Evolutionary conservation across 768 basidiomycete genomes (phyloP), one percentile per base, ranked within the genome.

Genomic region (Trametes gibbosa): DNA sequence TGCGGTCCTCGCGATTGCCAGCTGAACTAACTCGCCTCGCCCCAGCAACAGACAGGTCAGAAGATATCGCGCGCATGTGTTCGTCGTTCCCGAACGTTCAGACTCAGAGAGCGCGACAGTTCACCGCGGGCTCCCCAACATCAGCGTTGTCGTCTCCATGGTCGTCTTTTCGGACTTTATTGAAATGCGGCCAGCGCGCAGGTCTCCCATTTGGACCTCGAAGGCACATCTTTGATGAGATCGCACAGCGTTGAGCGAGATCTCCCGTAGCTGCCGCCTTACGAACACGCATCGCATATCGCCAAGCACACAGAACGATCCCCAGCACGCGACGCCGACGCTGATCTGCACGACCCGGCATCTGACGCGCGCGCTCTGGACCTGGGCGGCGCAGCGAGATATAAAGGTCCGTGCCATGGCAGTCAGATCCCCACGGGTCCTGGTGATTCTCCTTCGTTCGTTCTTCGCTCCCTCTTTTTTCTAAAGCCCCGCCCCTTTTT

Each of bases 371-470:
- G 46, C 27, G 21, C 16, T 7, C 19, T 35, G 39, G 10, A 32
- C 42, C 19, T 37, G n/a, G n/a, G n/a, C 14, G 25, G 58, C 35
- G 21, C 42, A 39, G 25, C 42, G 5, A 9, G 39, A 34, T 52
- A 59, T 53, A 59, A 39, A 53, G 17, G 27, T 35, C 4, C 25
- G 32, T 21, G 17, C 25, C 25, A 14, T 27, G 21, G 25, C 25
- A 27, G 21, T 24, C 13, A 9, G 35, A 40, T 21, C 50, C 58
- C 40, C 45, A 48, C 50, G 58, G 50, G 58, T 59, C 58, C 58
- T 59, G 58, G 58, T 59, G 58, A 59, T 59, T 59, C 58, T 50
- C 57, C 16, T 58, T 58, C 57, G 50, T 59, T 59, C 51, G 23
- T 29, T 40, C 51, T 21, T 17, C 27, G 50, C 50, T 29, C 58